Percentiles rank a stretch among this genome's conserved stretches.
These are phyloP conservation scores for Halophytophthora polymorphica DNA, from an alignment of 352 stramenopile species.

Conservation along the genomic window DNA sequence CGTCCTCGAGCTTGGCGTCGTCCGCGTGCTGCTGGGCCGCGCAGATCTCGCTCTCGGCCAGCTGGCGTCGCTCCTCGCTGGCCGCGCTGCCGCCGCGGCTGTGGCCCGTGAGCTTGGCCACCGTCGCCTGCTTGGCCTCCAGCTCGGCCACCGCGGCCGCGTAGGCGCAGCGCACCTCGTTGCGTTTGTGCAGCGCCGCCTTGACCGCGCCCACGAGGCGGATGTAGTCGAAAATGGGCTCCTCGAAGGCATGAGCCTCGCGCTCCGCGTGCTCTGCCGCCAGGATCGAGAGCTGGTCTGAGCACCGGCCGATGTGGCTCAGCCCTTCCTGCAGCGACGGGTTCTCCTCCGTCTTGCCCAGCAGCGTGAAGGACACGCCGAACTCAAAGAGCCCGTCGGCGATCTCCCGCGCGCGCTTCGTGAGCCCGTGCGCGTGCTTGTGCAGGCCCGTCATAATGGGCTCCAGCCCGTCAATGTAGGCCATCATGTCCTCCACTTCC, in stretches of 20 bases:
- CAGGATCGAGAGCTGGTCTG: constrained; percentile 90
- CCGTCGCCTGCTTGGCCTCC: constrained; percentile 68
- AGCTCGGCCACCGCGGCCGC: constrained; percentile 83
- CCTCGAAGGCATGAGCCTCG: constrained; percentile 92
- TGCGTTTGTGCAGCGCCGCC: constrained; percentile 88
- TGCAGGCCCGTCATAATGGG: constrained; percentile 95
- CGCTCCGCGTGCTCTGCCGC: constrained; percentile 91
- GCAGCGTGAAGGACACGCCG: constrained; percentile 93
- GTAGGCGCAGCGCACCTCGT: constrained; percentile 91
- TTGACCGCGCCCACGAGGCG: constrained; percentile 95
- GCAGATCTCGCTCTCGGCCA: constrained; percentile 75
- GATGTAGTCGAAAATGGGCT: constrained; percentile 96
- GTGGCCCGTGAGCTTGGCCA: constrained; percentile 65
- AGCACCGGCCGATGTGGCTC: constrained; percentile 90
- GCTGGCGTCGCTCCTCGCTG: constrained; percentile 85
- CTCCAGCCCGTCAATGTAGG: constrained; percentile 94
- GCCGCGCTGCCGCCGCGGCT: constrained; percentile 38
- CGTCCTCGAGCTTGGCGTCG: constrained; percentile 90
- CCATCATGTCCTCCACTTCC: constrained; percentile 95
- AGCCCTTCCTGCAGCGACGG: constrained; percentile 90
- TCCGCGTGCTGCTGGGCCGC: constrained; percentile 85
- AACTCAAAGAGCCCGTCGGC: constrained; percentile 97
- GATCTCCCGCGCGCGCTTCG: constrained; percentile 93
- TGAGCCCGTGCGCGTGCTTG: constrained; percentile 92
- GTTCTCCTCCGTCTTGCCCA: constrained; percentile 93